A percentile compares a stretch with the other conserved stretches of the same genome.
Evolutionary conservation across 2,329 filamentous ascomycete species (phyloP).

Genomic region (Botryotinia narcissicola): DNA sequence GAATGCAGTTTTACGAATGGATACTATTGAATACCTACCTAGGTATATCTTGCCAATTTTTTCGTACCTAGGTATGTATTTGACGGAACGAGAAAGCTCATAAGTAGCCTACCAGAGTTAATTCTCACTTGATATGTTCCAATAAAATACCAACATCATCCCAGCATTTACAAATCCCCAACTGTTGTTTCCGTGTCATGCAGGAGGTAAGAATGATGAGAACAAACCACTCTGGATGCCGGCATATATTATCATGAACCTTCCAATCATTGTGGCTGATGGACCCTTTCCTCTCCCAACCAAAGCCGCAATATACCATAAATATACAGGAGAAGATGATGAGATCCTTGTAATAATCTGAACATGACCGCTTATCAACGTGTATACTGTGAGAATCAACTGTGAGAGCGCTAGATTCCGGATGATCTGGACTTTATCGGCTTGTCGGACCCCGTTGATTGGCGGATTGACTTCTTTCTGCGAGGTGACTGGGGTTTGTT

Average conservation of each 20-base stretch:
- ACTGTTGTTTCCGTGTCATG: slow-evolving; percentile 46
- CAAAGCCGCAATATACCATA: slow-evolving; percentile 68
- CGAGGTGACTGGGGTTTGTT: not conserved
- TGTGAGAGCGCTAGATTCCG: slow-evolving; percentile 67
- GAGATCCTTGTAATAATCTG: slow-evolving; percentile 90
- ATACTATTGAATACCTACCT: not conserved
- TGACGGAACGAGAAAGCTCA: not conserved
- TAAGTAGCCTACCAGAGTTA: not conserved
- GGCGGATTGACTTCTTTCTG: not conserved
- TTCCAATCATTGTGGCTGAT: slow-evolving; percentile 25
- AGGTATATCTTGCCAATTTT: not conserved
- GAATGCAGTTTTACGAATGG: not conserved
- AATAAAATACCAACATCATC: not conserved
- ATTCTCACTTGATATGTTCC: not conserved
- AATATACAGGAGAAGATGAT: slow-evolving; percentile 87
- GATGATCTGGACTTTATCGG: slow-evolving; percentile 26
- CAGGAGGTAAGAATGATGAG: slow-evolving; percentile 87
- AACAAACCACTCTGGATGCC: slow-evolving; percentile 80
- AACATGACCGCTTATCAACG: slow-evolving; percentile 81
- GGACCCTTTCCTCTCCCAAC: slow-evolving; percentile 19
- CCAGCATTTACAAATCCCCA: not conserved
- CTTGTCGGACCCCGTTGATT: not conserved
- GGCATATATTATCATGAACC: slow-evolving; percentile 76
- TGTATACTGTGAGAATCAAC: slow-evolving; percentile 65
- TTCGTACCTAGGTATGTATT: not conserved